Evolutionary conservation across 768 basidiomycete species (phyloP), one percentile per base, ranked within the genome.

Genomic region (Lentinula aciculospora): DNA sequence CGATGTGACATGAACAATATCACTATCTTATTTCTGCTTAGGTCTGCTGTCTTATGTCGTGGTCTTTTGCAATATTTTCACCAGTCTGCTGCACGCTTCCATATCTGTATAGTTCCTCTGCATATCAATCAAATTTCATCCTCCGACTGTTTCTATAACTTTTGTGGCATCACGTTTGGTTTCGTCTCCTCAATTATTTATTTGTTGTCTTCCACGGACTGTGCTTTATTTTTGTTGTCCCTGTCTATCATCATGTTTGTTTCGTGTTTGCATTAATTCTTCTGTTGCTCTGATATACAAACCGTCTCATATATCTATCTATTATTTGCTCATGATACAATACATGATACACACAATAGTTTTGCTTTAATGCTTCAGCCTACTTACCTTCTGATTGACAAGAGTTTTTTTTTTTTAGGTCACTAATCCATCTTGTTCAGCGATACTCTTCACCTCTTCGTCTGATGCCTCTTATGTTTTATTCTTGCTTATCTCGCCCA

Each of bases 201-300:
- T 53, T 39, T 53, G 51, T 50, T 53, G 51, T 53, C 51, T 53
- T 23, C 17, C 32, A 31, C 28, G 51, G 36, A 53, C 36, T 53
- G 49, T 51, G 21, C 36, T 36, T 53, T 36, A 23, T 25, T n/a
- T n/a, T 37, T 50, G 49, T 53, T 53, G 51, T 53, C 51, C 19
- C 51, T 53, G 51, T 53, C 25, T 50, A 32, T 32, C 19, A n/a
- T 36, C 49, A 50, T 53, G 49, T 32, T 51, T 51, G 36, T 53
- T 53, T 53, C 51, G 36, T 53, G 51, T 27, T 39, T 36, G 51
- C 34, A 25, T 39, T 36, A 32, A 36, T 13, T 53, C 51, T 37
- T 36, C 47, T 7, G 21, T 12, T 53, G 51, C 51, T 53, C 34
- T 53, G 46, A 25, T 15, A 47, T 13, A 47, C 17, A 31, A 17